A percentile compares a stretch with the other conserved stretches of the same genome.
phyloP scores from a whole-genome alignment of 139 green algal species.

The Micractinium conductrix region DNA sequence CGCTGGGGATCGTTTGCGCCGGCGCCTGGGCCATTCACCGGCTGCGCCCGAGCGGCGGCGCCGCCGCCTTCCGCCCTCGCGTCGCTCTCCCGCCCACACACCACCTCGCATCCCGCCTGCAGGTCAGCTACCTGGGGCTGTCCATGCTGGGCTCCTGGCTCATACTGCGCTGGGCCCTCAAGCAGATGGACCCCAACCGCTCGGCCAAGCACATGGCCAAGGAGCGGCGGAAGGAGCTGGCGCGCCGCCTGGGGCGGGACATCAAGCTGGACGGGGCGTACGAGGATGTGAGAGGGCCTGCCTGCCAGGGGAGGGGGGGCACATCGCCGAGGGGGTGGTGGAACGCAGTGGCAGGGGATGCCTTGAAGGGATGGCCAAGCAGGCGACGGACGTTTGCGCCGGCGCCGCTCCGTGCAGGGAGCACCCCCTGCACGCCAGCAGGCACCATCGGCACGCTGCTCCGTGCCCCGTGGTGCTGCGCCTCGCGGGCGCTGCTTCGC shows the following conservation, averaged over 20 bases:
- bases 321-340: background rate
- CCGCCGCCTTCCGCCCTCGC: background rate
- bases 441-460: too few relatives aligned
- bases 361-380: too few relatives aligned
- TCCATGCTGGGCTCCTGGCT: slow-evolving; percentile 51
- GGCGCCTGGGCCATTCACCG: too few relatives aligned
- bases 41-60: background rate
- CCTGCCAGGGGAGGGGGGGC: background rate
- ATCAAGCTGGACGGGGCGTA: slow-evolving; percentile 54
- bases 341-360: too few relatives aligned
- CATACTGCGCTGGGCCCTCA: slow-evolving; percentile 54
- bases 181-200: slow-evolving; percentile 48
- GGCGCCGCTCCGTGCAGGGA: too few relatives aligned
- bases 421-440: too few relatives aligned
- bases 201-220: slow-evolving; percentile 34
- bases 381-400: too few relatives aligned
- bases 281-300: slow-evolving; percentile 40
- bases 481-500: too few relatives aligned
- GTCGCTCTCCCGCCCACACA: background rate
- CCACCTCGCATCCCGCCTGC: background rate
- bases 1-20: too few relatives aligned
- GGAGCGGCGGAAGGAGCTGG: slow-evolving; percentile 50
- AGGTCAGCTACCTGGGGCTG: slow-evolving; percentile 53
- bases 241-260: slow-evolving; percentile 40
- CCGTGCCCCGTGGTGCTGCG: too few relatives aligned